These are phyloP conservation scores for Pochonia chlamydosporia DNA, from an alignment of 2,329 filamentous ascomycete genomes.

Conservation along the genomic window DNA sequence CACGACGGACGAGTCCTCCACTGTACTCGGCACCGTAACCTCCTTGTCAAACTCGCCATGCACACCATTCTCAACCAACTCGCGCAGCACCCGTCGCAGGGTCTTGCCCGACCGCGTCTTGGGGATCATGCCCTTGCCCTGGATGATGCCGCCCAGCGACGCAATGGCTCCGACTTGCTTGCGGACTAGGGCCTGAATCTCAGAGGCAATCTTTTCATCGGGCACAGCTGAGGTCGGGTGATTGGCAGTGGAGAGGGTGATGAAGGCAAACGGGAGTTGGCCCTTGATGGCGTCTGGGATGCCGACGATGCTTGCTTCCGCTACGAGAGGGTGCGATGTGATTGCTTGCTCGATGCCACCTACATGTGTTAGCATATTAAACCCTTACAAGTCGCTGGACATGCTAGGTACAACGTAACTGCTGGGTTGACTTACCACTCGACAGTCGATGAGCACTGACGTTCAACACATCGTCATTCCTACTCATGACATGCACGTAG, in stretches of 20 bases:
- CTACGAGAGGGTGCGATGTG: slow-evolving; percentile 69
- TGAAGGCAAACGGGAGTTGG: slow-evolving; percentile 85
- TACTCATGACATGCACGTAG: slow-evolving; percentile 59
- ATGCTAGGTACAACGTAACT: background rate
- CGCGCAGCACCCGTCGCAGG: slow-evolving; percentile 70
- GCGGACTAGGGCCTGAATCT: slow-evolving; percentile 69
- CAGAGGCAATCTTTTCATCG: slow-evolving; percentile 37
- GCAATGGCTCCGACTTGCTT: slow-evolving; percentile 84
- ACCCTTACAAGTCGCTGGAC: background rate
- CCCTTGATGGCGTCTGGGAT: slow-evolving; percentile 85
- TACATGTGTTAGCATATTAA: slow-evolving; percentile 24
- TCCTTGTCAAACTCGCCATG: slow-evolving; percentile 66
- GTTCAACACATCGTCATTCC: slow-evolving; percentile 84
- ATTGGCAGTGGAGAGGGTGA: slow-evolving; percentile 47
- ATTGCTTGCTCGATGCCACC: slow-evolving; percentile 89
- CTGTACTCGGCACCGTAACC: slow-evolving; percentile 73
- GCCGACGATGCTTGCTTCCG: slow-evolving; percentile 80
- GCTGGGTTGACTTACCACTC: slow-evolving; percentile 55
- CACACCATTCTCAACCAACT: slow-evolving; percentile 77
- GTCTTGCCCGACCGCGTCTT: slow-evolving; percentile 93
- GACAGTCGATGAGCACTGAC: slow-evolving; percentile 90
- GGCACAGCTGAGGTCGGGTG: slow-evolving; percentile 48
- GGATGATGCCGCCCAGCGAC: slow-evolving; percentile 76
- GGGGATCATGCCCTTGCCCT: slow-evolving; percentile 80
- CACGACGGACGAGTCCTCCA: slow-evolving; percentile 74